Base-by-base conservation (phyloP, 1,284 basidiomycete genomes). In the Pisolithus thermaeus region DNA sequence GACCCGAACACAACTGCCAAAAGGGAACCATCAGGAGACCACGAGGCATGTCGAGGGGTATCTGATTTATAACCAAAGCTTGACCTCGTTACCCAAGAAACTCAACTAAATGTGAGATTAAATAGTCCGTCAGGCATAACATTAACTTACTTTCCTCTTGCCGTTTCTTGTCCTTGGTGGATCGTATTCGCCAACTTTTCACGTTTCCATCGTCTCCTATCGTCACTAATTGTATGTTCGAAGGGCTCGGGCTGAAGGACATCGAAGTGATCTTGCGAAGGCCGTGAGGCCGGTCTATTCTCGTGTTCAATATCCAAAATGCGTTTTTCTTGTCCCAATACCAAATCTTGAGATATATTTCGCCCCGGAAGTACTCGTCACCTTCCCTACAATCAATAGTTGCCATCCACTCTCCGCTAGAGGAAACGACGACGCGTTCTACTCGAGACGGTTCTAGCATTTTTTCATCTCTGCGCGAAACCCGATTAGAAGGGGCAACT, bases 291-390 rank as follows among this genome's bases (percentile, higher is more conserved):
- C 83, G 78, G 65, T 97, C 92, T 56, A 98, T 84, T 52, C 94
- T 84, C 8, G 94, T 97, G 68, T 95, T 95, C 61, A 76, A 82
- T 80, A 73, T 83, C 93, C 79, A 89, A 44, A 66, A 71, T 20
- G 72, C 67, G 27, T 69, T 66, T 56, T 74, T 82, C 57, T 70
- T 64, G 69, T 87, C 81, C 90, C 93, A 96, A 53, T 73, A 73
- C 96, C 96, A 99, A 41, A 97, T 72, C 71, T 98, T 98, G 59
- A 99, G 77, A 61, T 88, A 87, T 22, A 87, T 76, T 61, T 94
- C 90, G 9, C 75, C 69, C 49, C 75, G 77, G 59, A 85, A 80
- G 22, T 73, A 72, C 18, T 80, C 81, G 43, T 87, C 82, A 14
- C 79, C 83, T 54, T 83, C 78, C 52, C 94, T 81, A 32, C 73